phyloP scores from a whole-genome alignment of 306 rosid species.

The Begonia masoniana region DNA sequence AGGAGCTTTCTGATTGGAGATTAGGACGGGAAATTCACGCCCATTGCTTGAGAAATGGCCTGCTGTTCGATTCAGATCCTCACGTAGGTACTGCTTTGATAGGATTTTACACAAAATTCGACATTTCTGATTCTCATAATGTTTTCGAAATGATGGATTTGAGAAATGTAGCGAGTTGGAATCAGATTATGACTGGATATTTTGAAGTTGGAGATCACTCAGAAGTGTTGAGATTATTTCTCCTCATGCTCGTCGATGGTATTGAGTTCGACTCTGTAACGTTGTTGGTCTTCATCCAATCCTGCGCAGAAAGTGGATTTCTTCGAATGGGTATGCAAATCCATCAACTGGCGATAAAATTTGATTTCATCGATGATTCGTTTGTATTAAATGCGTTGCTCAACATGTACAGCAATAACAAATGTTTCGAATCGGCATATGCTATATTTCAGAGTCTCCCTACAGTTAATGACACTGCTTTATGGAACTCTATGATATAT shows the following conservation, averaged over 20 bases:
- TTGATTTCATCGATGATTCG: slow-evolving; percentile 12
- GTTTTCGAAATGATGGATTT: slow-evolving; percentile 21
- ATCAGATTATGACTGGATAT: slow-evolving; percentile 27
- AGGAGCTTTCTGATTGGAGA: slow-evolving; percentile 18
- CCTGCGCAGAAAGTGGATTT: slow-evolving; percentile 21
- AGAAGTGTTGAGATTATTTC: slow-evolving; percentile 19
- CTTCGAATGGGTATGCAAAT: slow-evolving; percentile 23
- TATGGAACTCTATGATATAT: slow-evolving; percentile 42
- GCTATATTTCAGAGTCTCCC: slow-evolving; percentile 17
- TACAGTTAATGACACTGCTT: slow-evolving; percentile 18
- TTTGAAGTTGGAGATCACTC: slow-evolving; percentile 23
- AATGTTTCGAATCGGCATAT: slow-evolving; percentile 14
- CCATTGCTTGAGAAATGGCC: slow-evolving; percentile 26
- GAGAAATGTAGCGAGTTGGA: slow-evolving; percentile 35
- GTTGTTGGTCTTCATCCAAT: slow-evolving; percentile 22
- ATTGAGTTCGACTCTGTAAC: slow-evolving; percentile 26
- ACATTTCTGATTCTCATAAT: slow-evolving; percentile 9
- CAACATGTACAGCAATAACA: slow-evolving; percentile 25
- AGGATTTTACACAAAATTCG: slow-evolving; percentile 28
- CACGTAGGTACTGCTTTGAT: slow-evolving; percentile 38
- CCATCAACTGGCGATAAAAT: slow-evolving; percentile 36
- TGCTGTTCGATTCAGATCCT: slow-evolving; percentile 22
- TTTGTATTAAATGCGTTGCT: slow-evolving; percentile 22
- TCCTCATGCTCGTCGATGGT: slow-evolving; percentile 17
- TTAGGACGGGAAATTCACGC: slow-evolving; percentile 31